phyloP scores from a whole-genome alignment of 2,329 filamentous ascomycete species.

The Cladorrhinum sp. region DNA sequence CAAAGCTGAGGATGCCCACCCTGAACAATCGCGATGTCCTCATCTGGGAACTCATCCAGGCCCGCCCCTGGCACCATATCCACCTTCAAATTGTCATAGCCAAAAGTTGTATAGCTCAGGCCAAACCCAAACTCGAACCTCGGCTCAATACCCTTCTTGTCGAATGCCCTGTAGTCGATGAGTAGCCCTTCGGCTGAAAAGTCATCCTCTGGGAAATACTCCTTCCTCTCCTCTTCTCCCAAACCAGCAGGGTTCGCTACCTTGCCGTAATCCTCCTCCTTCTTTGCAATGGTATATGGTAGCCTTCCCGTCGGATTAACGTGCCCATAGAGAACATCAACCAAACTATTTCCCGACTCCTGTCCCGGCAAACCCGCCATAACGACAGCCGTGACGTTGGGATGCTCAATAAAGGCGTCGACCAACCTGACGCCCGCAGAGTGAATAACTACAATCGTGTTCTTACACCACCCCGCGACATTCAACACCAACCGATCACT shows the following conservation, averaged over 20 bases:
- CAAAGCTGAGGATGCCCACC: slow-evolving; percentile 61
- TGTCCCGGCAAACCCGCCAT: slow-evolving; percentile 65
- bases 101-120: slow-evolving; percentile 54
- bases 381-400: slow-evolving; percentile 62
- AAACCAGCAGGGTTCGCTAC: slow-evolving; percentile 50
- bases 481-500: slow-evolving; percentile 58
- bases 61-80: slow-evolving; percentile 33
- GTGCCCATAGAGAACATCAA: slow-evolving; percentile 57
- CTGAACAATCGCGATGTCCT: slow-evolving; percentile 41
- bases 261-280: slow-evolving; percentile 52
- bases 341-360: slow-evolving; percentile 57
- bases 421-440: slow-evolving; percentile 58
- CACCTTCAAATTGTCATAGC: slow-evolving; percentile 43
- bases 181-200: slow-evolving; percentile 52
- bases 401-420: slow-evolving; percentile 62
- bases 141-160: slow-evolving; percentile 43
- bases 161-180: slow-evolving; percentile 55
- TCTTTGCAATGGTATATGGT: slow-evolving; percentile 59
- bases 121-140: slow-evolving; percentile 56
- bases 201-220: slow-evolving; percentile 61
- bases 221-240: slow-evolving; percentile 22
- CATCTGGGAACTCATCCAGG: slow-evolving; percentile 42
- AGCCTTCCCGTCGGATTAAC: slow-evolving; percentile 54
- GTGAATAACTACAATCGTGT: slow-evolving; percentile 63
- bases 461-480: slow-evolving; percentile 58